These are phyloP conservation scores for Dillenia turbinata DNA, from an alignment of 164 flowering plant genomes.

Conservation along the genomic window DNA sequence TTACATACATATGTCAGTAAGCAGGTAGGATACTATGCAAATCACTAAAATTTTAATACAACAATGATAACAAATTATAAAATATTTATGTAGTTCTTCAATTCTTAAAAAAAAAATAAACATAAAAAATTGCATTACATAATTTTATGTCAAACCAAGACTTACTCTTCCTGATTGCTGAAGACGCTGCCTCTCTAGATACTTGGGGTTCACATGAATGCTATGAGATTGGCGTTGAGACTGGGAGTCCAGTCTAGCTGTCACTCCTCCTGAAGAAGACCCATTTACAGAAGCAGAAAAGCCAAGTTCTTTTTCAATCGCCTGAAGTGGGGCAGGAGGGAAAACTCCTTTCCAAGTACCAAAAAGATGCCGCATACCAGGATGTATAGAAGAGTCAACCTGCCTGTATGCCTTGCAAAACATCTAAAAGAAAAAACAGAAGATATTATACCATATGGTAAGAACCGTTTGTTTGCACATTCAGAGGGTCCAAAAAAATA, in stretches of 20 bases:
- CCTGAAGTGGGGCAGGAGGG: slow-evolving; percentile 71
- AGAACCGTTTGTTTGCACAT: background rate
- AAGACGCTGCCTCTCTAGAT: slow-evolving; percentile 84
- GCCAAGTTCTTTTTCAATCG: slow-evolving; percentile 86
- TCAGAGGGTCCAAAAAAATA: too few species aligned
- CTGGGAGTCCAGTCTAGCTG: slow-evolving; percentile 61
- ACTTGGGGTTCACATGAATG: slow-evolving; percentile 98
- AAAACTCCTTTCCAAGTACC: slow-evolving; percentile 97
- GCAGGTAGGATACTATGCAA: too few species aligned
- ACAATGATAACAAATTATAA: too few species aligned
- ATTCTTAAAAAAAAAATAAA: too few species aligned
- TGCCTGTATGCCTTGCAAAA: slow-evolving; percentile 89
- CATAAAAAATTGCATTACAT: background rate
- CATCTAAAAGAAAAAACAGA: slow-evolving; percentile 42
- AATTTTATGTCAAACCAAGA: background rate
- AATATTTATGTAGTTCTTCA: too few species aligned
- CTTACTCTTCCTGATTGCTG: slow-evolving; percentile 79
- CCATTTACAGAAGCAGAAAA: slow-evolving; percentile 47
- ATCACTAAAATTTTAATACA: too few species aligned
- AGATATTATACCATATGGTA: background rate
- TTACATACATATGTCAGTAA: too few species aligned
- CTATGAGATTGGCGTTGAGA: slow-evolving; percentile 75
- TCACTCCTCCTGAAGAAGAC: slow-evolving; percentile 46
- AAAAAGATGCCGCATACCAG: slow-evolving; percentile 94
- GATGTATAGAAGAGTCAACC: slow-evolving; percentile 71